Base-by-base conservation (phyloP, 306 rosid species). In the Rosa multiflora region DNA sequence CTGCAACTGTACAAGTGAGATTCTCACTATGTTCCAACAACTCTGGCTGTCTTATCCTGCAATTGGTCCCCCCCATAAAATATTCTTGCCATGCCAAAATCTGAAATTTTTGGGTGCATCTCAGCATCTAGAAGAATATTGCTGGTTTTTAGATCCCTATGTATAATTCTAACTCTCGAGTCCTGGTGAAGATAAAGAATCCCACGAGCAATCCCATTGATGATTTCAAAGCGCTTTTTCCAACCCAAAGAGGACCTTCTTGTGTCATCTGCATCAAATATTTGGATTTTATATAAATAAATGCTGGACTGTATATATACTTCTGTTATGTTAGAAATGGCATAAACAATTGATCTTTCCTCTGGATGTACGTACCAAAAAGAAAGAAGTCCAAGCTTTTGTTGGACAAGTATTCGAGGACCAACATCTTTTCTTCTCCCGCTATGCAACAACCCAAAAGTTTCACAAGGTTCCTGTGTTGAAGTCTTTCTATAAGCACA, bases 1-100 rank as follows among this genome's bases (percentile, higher is more conserved):
- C 11, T 46, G 49, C 49, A 46, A 49, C 53, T 49, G 14, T 47
- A 11, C 10, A 47, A 15, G 55, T 14, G 55, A 51, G 55, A 48
- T 48, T 48, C 53, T 48, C 8, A 44, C 13, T 46, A 90, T 67
- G 92, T 90, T 47, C 94, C 89, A 44, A 87, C 92, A 18, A 90
- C 73, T 15, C 80, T 76, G 6, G 76, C 82, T 35, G 93, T 91
- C 29, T 73, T 76, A 52, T 85, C 90, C 74, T 84, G 88, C 79
- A 81, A 69, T 66, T 86, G 89, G 47, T 91, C 82, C 5, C 79
- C 82, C 5, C 79, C 82, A 5, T 87, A 79, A 68, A 91, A 78
- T 73, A 86, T 87, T 81, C 87, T 89, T 66, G 93, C 96, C 91
- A 82, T 79, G 29, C 96, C 96, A 71, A 89, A 91, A 76, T 91